phyloP scores from a whole-genome alignment of 1,284 basidiomycete species.

The Puccinia hordei region DNA sequence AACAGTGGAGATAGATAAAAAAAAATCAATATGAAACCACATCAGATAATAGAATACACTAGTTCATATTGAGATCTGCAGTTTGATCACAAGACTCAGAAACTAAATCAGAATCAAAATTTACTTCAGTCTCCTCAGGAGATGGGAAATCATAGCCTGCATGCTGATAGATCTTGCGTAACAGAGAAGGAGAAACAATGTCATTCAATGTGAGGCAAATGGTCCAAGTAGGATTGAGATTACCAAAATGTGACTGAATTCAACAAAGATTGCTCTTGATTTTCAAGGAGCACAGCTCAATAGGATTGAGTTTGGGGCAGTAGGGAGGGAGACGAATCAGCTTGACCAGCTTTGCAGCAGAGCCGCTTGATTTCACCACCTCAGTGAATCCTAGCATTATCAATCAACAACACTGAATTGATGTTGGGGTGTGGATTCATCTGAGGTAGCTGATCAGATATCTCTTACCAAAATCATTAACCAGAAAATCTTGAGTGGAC shows the following conservation, averaged over 20 bases:
- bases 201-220: background rate
- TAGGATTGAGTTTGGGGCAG: conserved; percentile 27
- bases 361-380: background rate
- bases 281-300: conserved; percentile 2
- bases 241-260: background rate
- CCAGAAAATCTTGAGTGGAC: background rate
- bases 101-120: no score
- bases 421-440: conserved; percentile 2
- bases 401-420: conserved; percentile 6
- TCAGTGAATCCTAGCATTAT: conserved; percentile 24
- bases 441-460: conserved; percentile 1
- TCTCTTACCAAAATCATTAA: background rate
- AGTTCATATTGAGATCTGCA: no score
- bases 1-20: no score
- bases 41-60: no score
- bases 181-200: background rate
- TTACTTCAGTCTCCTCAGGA: background rate
- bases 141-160: background rate
- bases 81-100: no score
- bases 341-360: background rate
- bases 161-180: background rate
- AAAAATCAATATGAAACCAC: no score
- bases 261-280: background rate
- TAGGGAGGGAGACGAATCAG: conserved; percentile 18
- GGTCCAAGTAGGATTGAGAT: background rate